Base-by-base conservation (phyloP, 768 basidiomycete species). In the Leucosporidium creatinivorum region DNA sequence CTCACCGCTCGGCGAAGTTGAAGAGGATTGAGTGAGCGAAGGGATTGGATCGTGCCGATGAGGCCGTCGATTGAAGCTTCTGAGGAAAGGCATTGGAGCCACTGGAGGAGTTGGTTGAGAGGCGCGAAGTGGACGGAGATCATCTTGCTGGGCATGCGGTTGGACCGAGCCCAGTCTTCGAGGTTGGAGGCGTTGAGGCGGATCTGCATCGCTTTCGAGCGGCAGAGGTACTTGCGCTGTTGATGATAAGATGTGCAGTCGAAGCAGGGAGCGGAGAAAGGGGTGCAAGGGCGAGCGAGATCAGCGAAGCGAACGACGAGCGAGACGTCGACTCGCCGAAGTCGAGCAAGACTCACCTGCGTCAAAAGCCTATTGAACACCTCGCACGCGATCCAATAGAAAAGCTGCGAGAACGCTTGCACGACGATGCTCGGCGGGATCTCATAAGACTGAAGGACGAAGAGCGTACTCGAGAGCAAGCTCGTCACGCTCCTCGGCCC, bases 381-480 rank as follows among this genome's bases (percentile, higher is more conserved):
- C 86, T 82, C 82, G 69, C 92, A 91, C 28, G 92, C 87, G 62
- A 92, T 88, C 96, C 96, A 99, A 77, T 93, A 97, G 81, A 96
- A 87, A n/a, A 96, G 86, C 78, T 99, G 96, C 1, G 92, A 93
- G 86, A 93, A 94, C 59, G 93, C 82, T 77, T 99, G 96, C 9
- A 88, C 86, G 60, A 86, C 86, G 23, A 97, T 81, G 12, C 84
- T 86, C 19, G 96, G 81, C 76, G 97, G 97, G 72, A 97, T 85
- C 65, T 93, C 89, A 57, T 93, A 91, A 49, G 92, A 80, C 26
- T 86, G 84, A 21, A 99, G 81, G 39, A 98, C 79, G 18, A 88
- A 86, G 65, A 98, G 87, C 7, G 97, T 81, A 28, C 89, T 87
- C 4, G 90, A 89, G 52, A 99, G 82, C 77, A 94, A 87, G 1